A percentile compares a stretch with the other conserved stretches of the same genome.
Evolutionary conservation across 257 asterid species (phyloP).

Genomic region (Capsicum pubescens): DNA sequence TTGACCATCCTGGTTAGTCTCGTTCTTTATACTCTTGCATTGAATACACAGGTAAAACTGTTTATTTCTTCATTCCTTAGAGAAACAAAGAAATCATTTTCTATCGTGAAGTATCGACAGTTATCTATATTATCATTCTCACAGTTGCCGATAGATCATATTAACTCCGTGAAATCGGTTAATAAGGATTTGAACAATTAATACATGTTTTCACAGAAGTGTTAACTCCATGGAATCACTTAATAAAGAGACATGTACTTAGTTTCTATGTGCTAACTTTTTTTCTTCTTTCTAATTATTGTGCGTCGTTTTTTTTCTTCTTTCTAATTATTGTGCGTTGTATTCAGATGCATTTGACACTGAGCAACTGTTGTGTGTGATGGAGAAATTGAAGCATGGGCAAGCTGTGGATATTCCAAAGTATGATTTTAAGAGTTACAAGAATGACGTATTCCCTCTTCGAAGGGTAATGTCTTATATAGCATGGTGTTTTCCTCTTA

Average conservation of each 20-base stretch:
- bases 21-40: slow-evolving; percentile 3
- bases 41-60: not conserved
- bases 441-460: slow-evolving; percentile 52
- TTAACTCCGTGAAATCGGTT: not conserved
- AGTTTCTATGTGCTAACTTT: not conserved
- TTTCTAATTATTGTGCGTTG: slow-evolving; percentile 26
- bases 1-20: slow-evolving; percentile 97
- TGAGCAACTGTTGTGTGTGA: slow-evolving; percentile 59
- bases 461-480: slow-evolving; percentile 67
- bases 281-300: too few species aligned
- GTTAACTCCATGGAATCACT: not conserved
- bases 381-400: slow-evolving; percentile 84
- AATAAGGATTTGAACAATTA: not conserved
- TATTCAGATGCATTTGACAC: slow-evolving; percentile 86
- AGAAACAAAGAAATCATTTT: not conserved
- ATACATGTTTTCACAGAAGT: not conserved
- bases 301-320: not conserved
- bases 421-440: slow-evolving; percentile 89
- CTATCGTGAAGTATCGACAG: not conserved
- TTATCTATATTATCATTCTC: slow-evolving; percentile 5
- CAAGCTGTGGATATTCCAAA: slow-evolving; percentile 94
- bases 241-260: not conserved
- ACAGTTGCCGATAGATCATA: not conserved
- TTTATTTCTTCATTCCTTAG: not conserved
- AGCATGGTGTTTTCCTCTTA: slow-evolving; percentile 11